Evolutionary conservation across 2,329 filamentous ascomycete genomes (phyloP).

Genomic region (Mariannaea sp.): DNA sequence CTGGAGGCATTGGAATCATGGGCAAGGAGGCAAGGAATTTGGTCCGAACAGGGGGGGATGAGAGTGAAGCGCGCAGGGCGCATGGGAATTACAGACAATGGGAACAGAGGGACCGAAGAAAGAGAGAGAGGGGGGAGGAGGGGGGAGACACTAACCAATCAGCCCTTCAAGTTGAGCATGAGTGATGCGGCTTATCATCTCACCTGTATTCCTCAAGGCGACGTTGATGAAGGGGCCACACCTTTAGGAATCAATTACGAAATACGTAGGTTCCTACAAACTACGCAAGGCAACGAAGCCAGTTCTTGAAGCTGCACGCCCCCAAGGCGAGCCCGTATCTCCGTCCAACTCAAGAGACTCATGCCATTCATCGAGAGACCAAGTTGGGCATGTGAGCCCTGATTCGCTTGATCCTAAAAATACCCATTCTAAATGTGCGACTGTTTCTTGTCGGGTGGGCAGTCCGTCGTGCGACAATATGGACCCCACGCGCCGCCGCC

Average conservation of each 20-base stretch:
- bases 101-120: conserved; percentile 1
- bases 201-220: conserved; percentile 15
- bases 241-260: conserved; percentile 9
- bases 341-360: conserved; percentile 9
- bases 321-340: background rate
- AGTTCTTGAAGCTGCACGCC: conserved; percentile 3
- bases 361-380: conserved; percentile 17
- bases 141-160: too few relatives aligned
- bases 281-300: too few relatives aligned
- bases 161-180: too few relatives aligned
- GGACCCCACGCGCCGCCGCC: conserved; percentile 4
- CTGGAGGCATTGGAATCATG: conserved; percentile 6
- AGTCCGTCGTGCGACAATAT: conserved; percentile 21
- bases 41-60: background rate
- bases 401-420: conserved; percentile 29
- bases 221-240: conserved; percentile 8
- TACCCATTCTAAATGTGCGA: conserved; percentile 28
- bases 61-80: conserved; percentile 13
- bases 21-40: background rate
- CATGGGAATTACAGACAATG: background rate
- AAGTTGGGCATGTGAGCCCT: conserved; percentile 7
- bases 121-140: too few relatives aligned
- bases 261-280: too few relatives aligned
- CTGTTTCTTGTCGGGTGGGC: conserved; percentile 20
- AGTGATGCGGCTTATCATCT: conserved; percentile 15